A percentile compares a stretch with the other conserved stretches of the same genome.
These are phyloP conservation scores for Lasiodiplodia hormozganensis DNA, from an alignment of 2,329 filamentous ascomycete species.

Conservation along the genomic window DNA sequence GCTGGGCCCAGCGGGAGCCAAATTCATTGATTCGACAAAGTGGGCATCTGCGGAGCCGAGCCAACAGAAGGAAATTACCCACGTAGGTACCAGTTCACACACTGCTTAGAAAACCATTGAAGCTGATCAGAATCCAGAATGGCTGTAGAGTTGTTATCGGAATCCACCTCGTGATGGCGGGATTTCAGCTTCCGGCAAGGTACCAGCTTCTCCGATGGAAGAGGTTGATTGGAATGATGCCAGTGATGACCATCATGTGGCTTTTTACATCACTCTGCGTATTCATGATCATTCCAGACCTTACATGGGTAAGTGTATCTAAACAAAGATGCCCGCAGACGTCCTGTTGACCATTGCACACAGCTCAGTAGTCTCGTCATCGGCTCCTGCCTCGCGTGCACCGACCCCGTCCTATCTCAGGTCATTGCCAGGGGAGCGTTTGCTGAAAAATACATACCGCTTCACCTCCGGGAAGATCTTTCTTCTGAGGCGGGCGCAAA, in stretches of 20 bases:
- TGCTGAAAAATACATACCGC: constrained; percentile 66
- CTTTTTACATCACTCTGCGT: constrained; percentile 64
- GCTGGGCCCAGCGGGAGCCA: constrained; percentile 46
- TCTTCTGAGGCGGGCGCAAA: constrained; percentile 68
- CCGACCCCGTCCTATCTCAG: constrained; percentile 68
- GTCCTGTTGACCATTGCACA: background rate
- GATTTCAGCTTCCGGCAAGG: constrained; percentile 66
- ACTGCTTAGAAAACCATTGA: no score
- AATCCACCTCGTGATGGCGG: constrained; percentile 68
- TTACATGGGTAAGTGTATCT: constrained; percentile 52
- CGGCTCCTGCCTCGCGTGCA: constrained; percentile 67
- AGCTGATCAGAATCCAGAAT: constrained; percentile 40
- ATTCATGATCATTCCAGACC: constrained; percentile 60
- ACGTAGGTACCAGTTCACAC: constrained; percentile 40
- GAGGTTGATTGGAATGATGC: constrained; percentile 62
- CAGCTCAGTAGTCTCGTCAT: constrained; percentile 63
- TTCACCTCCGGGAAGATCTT: constrained; percentile 66
- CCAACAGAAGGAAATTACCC: constrained; percentile 49
- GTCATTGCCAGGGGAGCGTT: constrained; percentile 69
- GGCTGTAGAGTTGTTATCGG: constrained; percentile 67
- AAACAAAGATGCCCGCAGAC: no score
- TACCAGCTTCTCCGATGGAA: constrained; percentile 60
- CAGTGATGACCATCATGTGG: constrained; percentile 70
- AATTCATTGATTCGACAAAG: constrained; percentile 56
- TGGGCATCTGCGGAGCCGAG: constrained; percentile 46